Percentiles rank a stretch among this genome's conserved stretches.
Conservation (phyloP, 371 early-diverging fungal genomes). For the Blakeslea trispora region DNA sequence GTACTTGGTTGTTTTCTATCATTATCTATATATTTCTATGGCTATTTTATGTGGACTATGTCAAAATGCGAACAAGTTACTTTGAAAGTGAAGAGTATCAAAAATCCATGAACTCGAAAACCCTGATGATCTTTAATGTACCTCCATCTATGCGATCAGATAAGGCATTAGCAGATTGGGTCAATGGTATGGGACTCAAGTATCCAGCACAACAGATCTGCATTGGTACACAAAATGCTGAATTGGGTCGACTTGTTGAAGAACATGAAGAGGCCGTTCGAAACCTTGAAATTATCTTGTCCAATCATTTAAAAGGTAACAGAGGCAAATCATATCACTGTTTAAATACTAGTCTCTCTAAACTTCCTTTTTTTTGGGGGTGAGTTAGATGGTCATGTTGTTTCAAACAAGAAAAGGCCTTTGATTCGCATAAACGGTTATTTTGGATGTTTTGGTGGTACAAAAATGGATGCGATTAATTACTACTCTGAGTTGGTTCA, state of each 20-base stretch:
- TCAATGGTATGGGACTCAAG: constrained; percentile 45
- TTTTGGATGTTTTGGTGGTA: constrained; percentile 53
- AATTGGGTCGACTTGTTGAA: constrained; percentile 67
- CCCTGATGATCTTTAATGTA: constrained; percentile 72
- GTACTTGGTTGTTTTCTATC: constrained; percentile 59
- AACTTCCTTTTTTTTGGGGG: neutral
- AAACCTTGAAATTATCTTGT: constrained; percentile 65
- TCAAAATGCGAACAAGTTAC: constrained; percentile 54
- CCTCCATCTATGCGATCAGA: constrained; percentile 64
- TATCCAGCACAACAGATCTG: constrained; percentile 61
- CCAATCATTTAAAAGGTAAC: constrained; percentile 57
- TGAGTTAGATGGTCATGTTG: constrained; percentile 46
- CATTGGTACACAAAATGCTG: constrained; percentile 70
- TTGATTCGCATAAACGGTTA: constrained; percentile 42
- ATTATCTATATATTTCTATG: constrained; percentile 50
- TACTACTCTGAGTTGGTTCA: constrained; percentile 68
- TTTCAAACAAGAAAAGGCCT: constrained; percentile 51
- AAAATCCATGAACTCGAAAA: constrained; percentile 61
- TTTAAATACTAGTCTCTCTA: too few relatives aligned
- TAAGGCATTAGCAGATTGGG: constrained; percentile 53
- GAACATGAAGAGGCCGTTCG: constrained; percentile 70
- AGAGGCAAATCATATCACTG: too few relatives aligned
- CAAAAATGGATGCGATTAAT: constrained; percentile 76
- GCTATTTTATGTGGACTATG: constrained; percentile 55
- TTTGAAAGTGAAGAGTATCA: constrained; percentile 67